These are phyloP conservation scores for Ophioceras dolichostomum DNA, from an alignment of 2,329 filamentous ascomycete species.

Conservation along the genomic window DNA sequence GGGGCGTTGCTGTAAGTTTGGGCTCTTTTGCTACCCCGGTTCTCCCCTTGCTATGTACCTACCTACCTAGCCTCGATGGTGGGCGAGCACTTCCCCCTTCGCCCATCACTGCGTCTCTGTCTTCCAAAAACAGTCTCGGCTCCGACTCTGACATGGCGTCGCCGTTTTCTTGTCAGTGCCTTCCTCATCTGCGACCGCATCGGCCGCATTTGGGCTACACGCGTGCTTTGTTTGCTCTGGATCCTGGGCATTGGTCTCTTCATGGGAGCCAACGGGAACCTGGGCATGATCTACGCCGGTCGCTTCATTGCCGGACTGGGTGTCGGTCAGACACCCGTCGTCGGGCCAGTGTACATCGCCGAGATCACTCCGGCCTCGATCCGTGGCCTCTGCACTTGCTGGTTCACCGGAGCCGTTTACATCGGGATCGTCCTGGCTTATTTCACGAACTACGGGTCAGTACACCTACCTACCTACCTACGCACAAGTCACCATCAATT, in stretches of 20 bases:
- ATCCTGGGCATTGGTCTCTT: constrained; percentile 22
- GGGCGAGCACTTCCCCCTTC: no score
- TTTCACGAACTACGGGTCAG: constrained; percentile 54
- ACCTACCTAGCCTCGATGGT: neutral
- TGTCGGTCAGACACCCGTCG: constrained; percentile 54
- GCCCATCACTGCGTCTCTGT: no score
- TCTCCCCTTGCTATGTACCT: neutral
- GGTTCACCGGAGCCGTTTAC: constrained; percentile 62
- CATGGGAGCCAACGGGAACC: constrained; percentile 17
- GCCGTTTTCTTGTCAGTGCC: neutral
- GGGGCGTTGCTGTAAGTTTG: constrained; percentile 47
- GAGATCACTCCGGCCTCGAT: constrained; percentile 59
- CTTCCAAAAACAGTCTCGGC: no score
- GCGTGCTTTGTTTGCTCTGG: constrained; percentile 27
- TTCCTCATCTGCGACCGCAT: constrained; percentile 28
- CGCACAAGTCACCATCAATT: no score
- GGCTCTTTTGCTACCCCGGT: neutral
- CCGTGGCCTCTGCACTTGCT: constrained; percentile 61
- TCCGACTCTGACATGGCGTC: no score
- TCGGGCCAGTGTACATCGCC: constrained; percentile 59
- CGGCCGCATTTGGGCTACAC: constrained; percentile 29
- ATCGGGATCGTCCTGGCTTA: constrained; percentile 69
- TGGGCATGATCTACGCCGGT: constrained; percentile 49
- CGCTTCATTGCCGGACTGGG: constrained; percentile 55
- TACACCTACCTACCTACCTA: neutral